Base-by-base conservation (phyloP, 768 basidiomycete genomes). In the Boletus rufocinnamomeus region DNA sequence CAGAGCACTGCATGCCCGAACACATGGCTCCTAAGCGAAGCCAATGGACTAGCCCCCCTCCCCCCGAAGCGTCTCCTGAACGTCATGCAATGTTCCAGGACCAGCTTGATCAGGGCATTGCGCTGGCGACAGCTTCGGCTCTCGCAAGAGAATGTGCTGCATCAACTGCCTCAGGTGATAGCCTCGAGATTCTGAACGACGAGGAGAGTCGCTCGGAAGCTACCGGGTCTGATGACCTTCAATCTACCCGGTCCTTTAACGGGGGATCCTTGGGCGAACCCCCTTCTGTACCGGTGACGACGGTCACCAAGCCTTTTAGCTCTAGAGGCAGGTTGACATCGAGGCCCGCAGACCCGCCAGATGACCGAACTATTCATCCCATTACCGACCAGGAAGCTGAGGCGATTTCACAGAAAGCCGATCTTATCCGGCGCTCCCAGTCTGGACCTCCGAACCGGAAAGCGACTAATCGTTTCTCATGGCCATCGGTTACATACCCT, bases 11-110 rank as follows among this genome's bases (percentile, higher is more conserved):
- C 63, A 73, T 67, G 44, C 84, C 86, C 2, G 86, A 86, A 57
- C 88, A 90, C 63, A 91, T 92, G 91, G 90, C 88, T 19, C 88
- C 91, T 2, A 87, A 81, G 67, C 83, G 91, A 32, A 77, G 82
- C 34, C 88, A 89, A 71, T 93, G 91, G 91, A 93, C 91, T 2
- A 91, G 89, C 63, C 90, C 91, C 10, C 91, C 91, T 27, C 89
- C 91, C 4, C 83, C 86, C 1, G 88, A 88, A 64, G 91, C 90
- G 1, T 79, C 91, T 0, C 78, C 82, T 11, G 81, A 80, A 25
- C 88, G 83, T 63, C 89, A 84, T 48, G 79, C 81, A 3, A 74
- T 84, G 21, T 93, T 89, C 64, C 86, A 90, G 68, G 82, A 79
- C 58, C 79, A 85, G 51, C 78, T 93, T 14, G 90, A 83, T 23